A percentile compares a stretch with the other conserved stretches of the same genome.
phyloP scores from a whole-genome alignment of 2,329 filamentous ascomycete species.

The Parasarocladium wereldwijsianum region DNA sequence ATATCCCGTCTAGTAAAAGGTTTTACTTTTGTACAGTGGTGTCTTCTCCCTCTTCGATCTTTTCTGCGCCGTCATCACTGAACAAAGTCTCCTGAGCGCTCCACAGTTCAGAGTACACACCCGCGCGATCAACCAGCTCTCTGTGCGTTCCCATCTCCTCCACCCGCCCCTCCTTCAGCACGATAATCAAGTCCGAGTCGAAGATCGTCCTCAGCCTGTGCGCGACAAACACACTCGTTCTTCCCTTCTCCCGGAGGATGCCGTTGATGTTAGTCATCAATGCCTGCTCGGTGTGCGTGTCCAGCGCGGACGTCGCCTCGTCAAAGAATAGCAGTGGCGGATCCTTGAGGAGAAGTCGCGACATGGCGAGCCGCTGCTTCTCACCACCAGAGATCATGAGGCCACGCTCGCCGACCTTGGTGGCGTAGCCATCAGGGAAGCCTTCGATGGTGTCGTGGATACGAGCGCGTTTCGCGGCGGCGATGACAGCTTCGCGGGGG shows the following conservation, averaged over 20 bases:
- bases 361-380: conserved; percentile 81
- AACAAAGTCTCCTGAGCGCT: conserved; percentile 55
- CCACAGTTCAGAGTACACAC: conserved; percentile 84
- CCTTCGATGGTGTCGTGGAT: conserved; percentile 69
- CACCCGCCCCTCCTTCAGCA: conserved; percentile 71
- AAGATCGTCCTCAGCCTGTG: conserved; percentile 87
- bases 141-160: conserved; percentile 81
- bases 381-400: conserved; percentile 96
- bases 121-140: conserved; percentile 62
- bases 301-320: conserved; percentile 82
- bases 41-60: conserved; percentile 20
- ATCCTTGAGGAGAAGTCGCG: conserved; percentile 73
- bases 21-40: too few species aligned
- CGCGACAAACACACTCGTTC: conserved; percentile 90
- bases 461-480: conserved; percentile 66
- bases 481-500: conserved; percentile 53
- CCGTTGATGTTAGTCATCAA: conserved; percentile 86
- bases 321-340: conserved; percentile 88
- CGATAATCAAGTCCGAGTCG: conserved; percentile 85
- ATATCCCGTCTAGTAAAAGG: too few species aligned
- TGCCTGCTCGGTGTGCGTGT: conserved; percentile 86
- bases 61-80: conserved; percentile 27
- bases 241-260: conserved; percentile 72
- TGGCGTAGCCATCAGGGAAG: conserved; percentile 82
- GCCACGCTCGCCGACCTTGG: conserved; percentile 82